phyloP scores from a whole-genome alignment of 73 alveolate species.

The Paramecium octaurelia region DNA sequence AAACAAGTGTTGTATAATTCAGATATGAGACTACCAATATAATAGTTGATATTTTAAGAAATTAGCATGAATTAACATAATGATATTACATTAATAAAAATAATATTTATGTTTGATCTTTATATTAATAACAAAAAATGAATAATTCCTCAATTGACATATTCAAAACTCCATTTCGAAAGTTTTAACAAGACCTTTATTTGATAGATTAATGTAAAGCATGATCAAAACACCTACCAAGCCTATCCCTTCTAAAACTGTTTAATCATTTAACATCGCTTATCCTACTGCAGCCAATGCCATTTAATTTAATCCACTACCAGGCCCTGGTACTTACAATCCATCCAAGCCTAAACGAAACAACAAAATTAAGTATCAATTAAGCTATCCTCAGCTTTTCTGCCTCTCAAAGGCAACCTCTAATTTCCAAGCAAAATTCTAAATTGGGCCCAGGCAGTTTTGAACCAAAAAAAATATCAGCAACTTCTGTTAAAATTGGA shows the following conservation, averaged over 20 bases:
- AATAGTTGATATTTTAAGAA: background rate
- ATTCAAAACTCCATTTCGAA: background rate
- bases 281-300: background rate
- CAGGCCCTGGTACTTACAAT: background rate
- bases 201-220: background rate
- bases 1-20: background rate
- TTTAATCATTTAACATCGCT: background rate
- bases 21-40: background rate
- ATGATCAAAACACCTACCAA: background rate
- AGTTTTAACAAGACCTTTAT: background rate
- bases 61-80: background rate
- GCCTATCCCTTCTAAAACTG: background rate
- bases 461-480: background rate
- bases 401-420: background rate
- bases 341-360: background rate
- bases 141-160: background rate
- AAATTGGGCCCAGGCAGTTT: conserved; percentile 14
- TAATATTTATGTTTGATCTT: background rate
- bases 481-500: conserved; percentile 8
- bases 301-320: background rate
- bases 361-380: background rate
- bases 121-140: background rate
- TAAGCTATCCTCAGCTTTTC: background rate
- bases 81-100: background rate
- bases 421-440: background rate